Evolutionary conservation across 768 basidiomycete species (phyloP), one percentile per base, ranked within the genome.

Genomic region (Tricholomella constricta): DNA sequence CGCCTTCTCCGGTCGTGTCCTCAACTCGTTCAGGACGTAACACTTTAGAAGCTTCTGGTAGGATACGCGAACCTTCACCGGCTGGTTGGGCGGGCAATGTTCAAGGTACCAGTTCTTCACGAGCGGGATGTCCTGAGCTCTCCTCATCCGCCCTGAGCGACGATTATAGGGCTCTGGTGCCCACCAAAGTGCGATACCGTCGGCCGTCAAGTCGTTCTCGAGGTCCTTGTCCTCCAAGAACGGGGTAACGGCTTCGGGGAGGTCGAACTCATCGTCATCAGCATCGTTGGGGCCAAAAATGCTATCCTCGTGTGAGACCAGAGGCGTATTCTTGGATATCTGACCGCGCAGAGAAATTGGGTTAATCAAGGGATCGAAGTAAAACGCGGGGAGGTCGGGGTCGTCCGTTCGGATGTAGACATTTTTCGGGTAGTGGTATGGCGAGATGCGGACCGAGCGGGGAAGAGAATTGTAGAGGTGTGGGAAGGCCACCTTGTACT

Each of bases 81-180:
- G 85, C 66, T 97, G 94, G 38, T 86, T 88, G 0, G 95, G 93
- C 27, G 97, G 97, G 65, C 96, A 98, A 66, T 99, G 97, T 68
- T 99, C 97, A 25, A 98, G 79, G 65, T 98, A 99, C 92, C 95
- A 99, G 62, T 92, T 91, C 79, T 99, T 98, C 61, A 98, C 91
- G 47, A 98, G 78, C 2, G 96, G 94, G 1, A 99, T 70, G 67
- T 99, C 97, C 69, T 98, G 94, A 0, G 96, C 94, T 53, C 97
- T 82, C 51, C 95, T 83, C 81, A 89, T 98, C 37, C 88, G 82
- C 0, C 97, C 97, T 23, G 91, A 93, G 35, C 97, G 86, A 48
- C 92, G 85, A 63, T 85, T 89, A 68, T 98, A 98, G 2, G 97
- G 97, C 58, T 94, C 94, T 15, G 95, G 94, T 0, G 97, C 93